These are phyloP conservation scores for Citropsis articulata DNA, from an alignment of 345 rosid genomes.

Conservation along the genomic window DNA sequence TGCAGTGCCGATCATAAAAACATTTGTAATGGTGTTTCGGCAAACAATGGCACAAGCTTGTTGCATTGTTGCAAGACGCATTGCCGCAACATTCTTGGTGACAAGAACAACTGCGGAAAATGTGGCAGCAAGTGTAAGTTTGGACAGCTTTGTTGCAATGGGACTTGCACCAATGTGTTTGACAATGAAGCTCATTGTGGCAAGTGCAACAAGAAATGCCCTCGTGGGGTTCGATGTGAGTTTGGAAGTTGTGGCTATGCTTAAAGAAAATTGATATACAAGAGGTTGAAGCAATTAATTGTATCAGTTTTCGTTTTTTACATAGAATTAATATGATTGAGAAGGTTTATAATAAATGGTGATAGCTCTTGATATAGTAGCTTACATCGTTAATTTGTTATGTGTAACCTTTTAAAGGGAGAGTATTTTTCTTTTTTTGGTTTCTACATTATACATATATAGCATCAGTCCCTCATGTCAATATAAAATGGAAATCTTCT, in stretches of 20 bases:
- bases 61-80: slow-evolving; percentile 74
- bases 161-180: slow-evolving; percentile 36
- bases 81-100: slow-evolving; percentile 54
- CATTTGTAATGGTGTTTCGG: slow-evolving; percentile 53
- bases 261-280: slow-evolving; percentile 16
- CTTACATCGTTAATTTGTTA: neutral
- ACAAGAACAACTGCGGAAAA: slow-evolving; percentile 55
- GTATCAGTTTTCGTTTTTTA: neutral
- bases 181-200: slow-evolving; percentile 49
- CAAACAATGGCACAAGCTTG: slow-evolving; percentile 57
- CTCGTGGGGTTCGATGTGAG: slow-evolving; percentile 42
- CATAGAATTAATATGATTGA: neutral
- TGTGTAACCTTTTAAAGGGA: neutral
- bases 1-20: slow-evolving; percentile 30
- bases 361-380: too few relatives aligned
- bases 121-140: slow-evolving; percentile 54
- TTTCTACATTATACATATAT: neutral
- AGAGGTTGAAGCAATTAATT: neutral
- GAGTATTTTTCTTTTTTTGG: too few relatives aligned
- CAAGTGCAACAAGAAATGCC: slow-evolving; percentile 48
- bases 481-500: neutral
- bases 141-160: slow-evolving; percentile 58
- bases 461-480: neutral
- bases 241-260: slow-evolving; percentile 69
- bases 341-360: neutral